Percentiles rank a stretch among this genome's conserved stretches.
These are phyloP conservation scores for Canavalia ensiformis DNA, from an alignment of 306 rosid species.

Conservation along the genomic window DNA sequence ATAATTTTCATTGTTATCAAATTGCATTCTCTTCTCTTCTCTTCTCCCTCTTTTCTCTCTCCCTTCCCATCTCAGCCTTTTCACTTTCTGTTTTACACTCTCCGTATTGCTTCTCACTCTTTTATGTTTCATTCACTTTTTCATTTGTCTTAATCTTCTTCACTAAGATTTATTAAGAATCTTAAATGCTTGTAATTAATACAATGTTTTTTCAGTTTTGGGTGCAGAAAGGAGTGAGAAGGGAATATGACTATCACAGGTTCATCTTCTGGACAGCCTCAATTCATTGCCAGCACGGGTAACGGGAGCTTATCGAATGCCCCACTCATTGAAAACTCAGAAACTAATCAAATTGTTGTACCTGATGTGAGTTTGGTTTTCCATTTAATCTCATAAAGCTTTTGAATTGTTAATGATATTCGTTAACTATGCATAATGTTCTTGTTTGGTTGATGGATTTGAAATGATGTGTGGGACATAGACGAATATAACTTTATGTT, in stretches of 20 bases:
- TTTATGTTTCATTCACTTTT: neutral
- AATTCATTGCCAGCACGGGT: conserved; percentile 73
- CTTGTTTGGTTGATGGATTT: neutral
- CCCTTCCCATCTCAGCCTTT: too few relatives aligned
- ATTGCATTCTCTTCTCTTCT: too few relatives aligned
- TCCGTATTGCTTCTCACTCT: neutral
- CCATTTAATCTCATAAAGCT: neutral
- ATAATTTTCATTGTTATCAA: neutral
- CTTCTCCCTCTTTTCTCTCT: too few relatives aligned
- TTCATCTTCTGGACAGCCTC: conserved; percentile 66
- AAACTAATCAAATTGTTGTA: conserved; percentile 66
- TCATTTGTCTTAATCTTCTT: neutral
- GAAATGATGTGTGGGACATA: neutral
- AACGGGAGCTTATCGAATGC: conserved; percentile 66
- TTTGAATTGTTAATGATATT: neutral
- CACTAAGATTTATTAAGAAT: neutral
- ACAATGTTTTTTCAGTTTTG: neutral
- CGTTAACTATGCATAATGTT: neutral
- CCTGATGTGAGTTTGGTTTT: conserved; percentile 81
- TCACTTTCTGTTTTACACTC: too few relatives aligned
- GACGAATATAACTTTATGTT: conserved; percentile 18
- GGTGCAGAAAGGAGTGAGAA: conserved; percentile 31
- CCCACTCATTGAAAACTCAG: conserved; percentile 74
- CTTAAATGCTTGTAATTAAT: too few relatives aligned
- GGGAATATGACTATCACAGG: conserved; percentile 58